Base-by-base conservation (phyloP, 2,329 filamentous ascomycete species). In the Fusarium redolens region DNA sequence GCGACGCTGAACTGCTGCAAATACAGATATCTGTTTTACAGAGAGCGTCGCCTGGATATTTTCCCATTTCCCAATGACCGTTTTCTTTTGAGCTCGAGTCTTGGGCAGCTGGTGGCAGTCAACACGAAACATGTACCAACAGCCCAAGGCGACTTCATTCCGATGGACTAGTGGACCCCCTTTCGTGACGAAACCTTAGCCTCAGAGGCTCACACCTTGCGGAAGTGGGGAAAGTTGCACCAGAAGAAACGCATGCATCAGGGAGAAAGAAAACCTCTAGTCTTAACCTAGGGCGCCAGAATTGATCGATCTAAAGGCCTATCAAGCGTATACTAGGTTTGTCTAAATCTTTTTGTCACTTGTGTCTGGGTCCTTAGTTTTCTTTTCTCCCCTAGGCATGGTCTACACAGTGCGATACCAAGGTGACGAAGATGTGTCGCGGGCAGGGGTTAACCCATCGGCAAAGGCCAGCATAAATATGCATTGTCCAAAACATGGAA, bases 391-490 rank as follows among this genome's bases (percentile, higher is more conserved):
- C n/a, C n/a, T 35, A 17, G n/a, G n/a, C 48, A 45, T 62, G 66
- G 62, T 54, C 38, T 55, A 60, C 60, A 76, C 72, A 74, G 74
- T 76, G 75, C 64, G 60, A 63, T 43, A 6, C 14, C 47, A 13
- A 22, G 35, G 35, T 43, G 54, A 68, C 40, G 30, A 48, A 38
- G 31, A 61, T 67, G 20, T 61, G 30, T 54, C 7, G 14, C 13
- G 33, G 45, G 22, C 38, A 68, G 28, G 57, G 66, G 50, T 68
- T 44, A 15, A 25, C 25, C 10, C 25, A 33, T 62, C 60, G 59
- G 59, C 66, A 55, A 68, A 72, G 45, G 58, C 56, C 66, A 75
- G 50, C 58, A 73, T 73, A 60, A 69, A 41, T 63, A 68, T 69
- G 59, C 60, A 54, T 65, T 63, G 44, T 65, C 41, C 56, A 64